phyloP scores from a whole-genome alignment of 225 moss, liverwort and hornwort genomes.

The Climacium dendroides region DNA sequence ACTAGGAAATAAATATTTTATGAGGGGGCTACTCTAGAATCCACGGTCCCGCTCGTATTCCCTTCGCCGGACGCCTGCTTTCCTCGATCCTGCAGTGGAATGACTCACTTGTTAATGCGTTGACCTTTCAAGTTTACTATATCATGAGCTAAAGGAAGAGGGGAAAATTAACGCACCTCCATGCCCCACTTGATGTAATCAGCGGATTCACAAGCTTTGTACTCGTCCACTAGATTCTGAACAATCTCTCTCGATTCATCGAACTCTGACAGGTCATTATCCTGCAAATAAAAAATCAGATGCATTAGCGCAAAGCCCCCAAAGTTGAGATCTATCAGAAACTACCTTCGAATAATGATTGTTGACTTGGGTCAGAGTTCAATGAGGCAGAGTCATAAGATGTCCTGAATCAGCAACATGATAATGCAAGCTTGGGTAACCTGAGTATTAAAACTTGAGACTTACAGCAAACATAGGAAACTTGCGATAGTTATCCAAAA shows the following conservation, averaged over 20 bases:
- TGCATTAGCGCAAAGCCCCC: not conserved
- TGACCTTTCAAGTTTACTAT: not conserved
- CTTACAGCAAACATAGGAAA: slow-evolving; percentile 99
- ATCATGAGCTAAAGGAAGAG: not conserved
- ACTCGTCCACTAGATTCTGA: slow-evolving; percentile 95
- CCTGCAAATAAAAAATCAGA: slow-evolving; percentile 38
- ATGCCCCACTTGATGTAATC: slow-evolving; percentile 99
- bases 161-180: slow-evolving; percentile 53
- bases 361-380: not conserved
- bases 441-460: not conserved
- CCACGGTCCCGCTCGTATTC: slow-evolving; percentile 70
- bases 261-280: slow-evolving; percentile 95
- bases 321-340: not conserved
- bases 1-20: slow-evolving; percentile 1
- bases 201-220: slow-evolving; percentile 98
- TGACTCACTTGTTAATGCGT: not conserved
- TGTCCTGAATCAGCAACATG: not conserved
- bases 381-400: not conserved
- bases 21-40: slow-evolving; percentile 54
- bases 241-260: slow-evolving; percentile 98
- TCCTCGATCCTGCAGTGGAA: slow-evolving; percentile 67
- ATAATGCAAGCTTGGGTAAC: not conserved
- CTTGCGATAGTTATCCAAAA: slow-evolving; percentile 98
- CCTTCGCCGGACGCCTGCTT: slow-evolving; percentile 84
- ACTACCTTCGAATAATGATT: not conserved